Evolutionary conservation across 2,329 filamentous ascomycete genomes (phyloP), one percentile per base, ranked within the genome.

Genomic region (Aureobasidium musti): DNA sequence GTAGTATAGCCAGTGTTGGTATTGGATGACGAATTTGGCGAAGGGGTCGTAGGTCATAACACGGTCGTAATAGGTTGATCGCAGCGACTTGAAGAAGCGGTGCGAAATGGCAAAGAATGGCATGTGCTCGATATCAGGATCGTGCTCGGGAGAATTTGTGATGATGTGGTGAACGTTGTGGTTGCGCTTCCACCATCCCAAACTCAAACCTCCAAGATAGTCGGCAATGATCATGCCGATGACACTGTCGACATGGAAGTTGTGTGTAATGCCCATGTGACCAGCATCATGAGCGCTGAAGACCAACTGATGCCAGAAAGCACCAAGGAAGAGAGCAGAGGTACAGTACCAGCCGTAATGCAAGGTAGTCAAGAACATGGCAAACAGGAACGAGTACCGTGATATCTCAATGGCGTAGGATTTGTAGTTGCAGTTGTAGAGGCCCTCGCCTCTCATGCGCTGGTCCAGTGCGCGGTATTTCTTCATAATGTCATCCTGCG

Each of bases 211-310:
- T 43, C 95, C 95, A 23, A 95, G 81, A 72, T 90, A 98, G 76
- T 97, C 90, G 63, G 93, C 92, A 73, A 97, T 90, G 70, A 96
- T 80, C 74, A 98, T 97, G 57, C 92, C 94, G 69, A 99, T 91
- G 57, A 90, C 83, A 1, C 89, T 90, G 77, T 99, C 95, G 43
- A 87, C 79, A 59, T 90, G 88, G 76, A 94, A 98, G 75, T 89
- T 84, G 78, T 98, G 94, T 2, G 95, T 99, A 72, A 99, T 97
- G 71, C 91, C 95, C 90, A 97, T 96, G 78, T 99, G 95, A 7
- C 92, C 93, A 60, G 94, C 91, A 81, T 99, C 95, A 77, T 99
- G 95, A 68, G 91, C 95, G 1, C 89, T 89, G 75, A 99, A 99
- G 61, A 94, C 90, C 33, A 98, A 84, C 76, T 98, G 95, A 75